Base-by-base conservation (phyloP, 2,329 filamentous ascomycete genomes). In the Aspergillus amoenus region DNA sequence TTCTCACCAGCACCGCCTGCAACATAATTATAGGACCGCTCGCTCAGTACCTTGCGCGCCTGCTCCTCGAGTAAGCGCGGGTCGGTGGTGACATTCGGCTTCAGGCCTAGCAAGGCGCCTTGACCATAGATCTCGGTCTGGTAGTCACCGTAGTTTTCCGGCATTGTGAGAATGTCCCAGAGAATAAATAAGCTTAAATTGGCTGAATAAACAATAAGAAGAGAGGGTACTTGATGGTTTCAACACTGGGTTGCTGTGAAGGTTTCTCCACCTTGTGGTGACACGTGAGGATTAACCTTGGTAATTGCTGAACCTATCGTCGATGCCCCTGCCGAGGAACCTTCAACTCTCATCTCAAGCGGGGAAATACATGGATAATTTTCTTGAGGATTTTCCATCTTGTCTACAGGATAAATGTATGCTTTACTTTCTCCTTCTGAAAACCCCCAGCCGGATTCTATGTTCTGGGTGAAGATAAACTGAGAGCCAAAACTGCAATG, bases 1-100 rank as follows among this genome's bases (percentile, higher is more conserved):
- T 80, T 77, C 63, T 86, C 84, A 2, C 85, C 84, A 0, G 85
- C 85, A 6, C 83, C 84, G n/a, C 85, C 84, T 15, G 79, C 76
- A 22, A 87, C 81, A 71, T 88, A 88, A 60, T 82, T 82, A 67
- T 82, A 88, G 7, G 79, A 75, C 11, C 78, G 76, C 2, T 72
- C 69, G 18, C 73, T 70, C 71, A 87, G 76, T 13, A 68, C 71
- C 53, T 78, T 71, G 51, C 74, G 75, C 2, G 85, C 85, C 63
- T 85, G 80, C 27, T 78, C 76, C 64, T 87, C 81, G 3, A 87
- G 76, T 52, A 77, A 76, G 60, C 81, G 83, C 6, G 84, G 81
- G 53, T 87, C 81, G 2, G 84, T 87, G 0, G 84, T 87, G 44
- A 86, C 78, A 30, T 74, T 71, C 12, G 84, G 83, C 15, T 76